phyloP scores from a whole-genome alignment of 2,329 filamentous ascomycete species.

The Didymella pinodella region DNA sequence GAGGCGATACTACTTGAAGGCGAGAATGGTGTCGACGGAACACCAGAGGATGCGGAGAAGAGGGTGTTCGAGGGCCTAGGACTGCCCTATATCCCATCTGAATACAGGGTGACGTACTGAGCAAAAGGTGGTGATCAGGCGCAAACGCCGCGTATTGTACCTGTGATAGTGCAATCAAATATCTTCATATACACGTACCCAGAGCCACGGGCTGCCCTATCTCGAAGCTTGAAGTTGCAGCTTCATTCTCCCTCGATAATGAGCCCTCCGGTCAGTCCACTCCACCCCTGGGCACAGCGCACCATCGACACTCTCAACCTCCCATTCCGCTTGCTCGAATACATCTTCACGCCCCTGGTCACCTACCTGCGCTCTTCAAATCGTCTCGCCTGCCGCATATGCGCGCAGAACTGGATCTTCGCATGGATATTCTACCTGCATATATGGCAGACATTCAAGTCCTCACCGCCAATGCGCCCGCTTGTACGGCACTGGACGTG shows the following conservation, averaged over 20 bases:
- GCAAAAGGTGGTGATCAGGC: background rate
- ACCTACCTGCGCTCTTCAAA: background rate
- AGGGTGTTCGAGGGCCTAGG: constrained; percentile 79
- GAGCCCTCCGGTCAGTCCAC: background rate
- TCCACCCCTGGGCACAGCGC: background rate
- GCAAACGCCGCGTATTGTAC: background rate
- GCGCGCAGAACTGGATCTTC: background rate
- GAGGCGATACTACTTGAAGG: constrained; percentile 75
- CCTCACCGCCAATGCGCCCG: background rate
- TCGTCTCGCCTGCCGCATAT: background rate
- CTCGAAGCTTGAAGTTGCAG: background rate
- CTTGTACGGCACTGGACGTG: background rate
- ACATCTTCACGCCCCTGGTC: background rate
- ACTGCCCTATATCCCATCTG: constrained; percentile 59
- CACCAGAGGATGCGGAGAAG: constrained; percentile 76
- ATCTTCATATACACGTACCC: background rate
- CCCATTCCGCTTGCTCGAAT: background rate
- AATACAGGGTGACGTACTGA: constrained; percentile 57
- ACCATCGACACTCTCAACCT: background rate
- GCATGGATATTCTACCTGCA: background rate
- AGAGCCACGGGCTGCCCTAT: no score
- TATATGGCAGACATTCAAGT: background rate
- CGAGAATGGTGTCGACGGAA: constrained; percentile 54
- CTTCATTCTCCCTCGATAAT: background rate
- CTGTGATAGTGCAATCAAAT: no score